Evolutionary conservation across 148 eudicot genomes (phyloP).

Genomic region (Selenicereus undatus): DNA sequence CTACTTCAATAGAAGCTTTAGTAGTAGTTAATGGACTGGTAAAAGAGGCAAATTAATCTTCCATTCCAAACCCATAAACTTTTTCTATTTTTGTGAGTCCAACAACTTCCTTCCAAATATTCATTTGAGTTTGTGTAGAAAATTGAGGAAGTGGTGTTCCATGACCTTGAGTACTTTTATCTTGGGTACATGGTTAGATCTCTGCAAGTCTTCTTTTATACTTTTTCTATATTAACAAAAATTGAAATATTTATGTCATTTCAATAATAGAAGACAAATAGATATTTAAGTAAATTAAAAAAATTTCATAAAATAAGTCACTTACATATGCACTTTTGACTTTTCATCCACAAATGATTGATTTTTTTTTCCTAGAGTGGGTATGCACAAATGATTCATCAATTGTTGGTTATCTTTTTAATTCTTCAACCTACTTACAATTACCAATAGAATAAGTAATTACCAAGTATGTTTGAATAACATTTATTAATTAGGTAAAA

Average conservation of each 20-base stretch:
- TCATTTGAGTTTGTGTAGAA: background rate
- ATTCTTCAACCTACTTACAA: too few species aligned
- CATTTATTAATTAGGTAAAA: too few species aligned
- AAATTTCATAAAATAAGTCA: background rate
- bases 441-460: too few species aligned
- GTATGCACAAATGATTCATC: background rate
- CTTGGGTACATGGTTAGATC: background rate
- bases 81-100: background rate
- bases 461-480: too few species aligned
- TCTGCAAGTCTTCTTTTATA: background rate
- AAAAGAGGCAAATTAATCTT: background rate
- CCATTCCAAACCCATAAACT: background rate
- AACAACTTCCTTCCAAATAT: background rate
- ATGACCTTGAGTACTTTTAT: background rate
- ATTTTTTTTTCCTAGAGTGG: background rate
- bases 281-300: background rate
- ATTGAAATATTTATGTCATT: too few species aligned
- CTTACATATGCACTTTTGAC: background rate
- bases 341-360: background rate
- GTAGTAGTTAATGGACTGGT: background rate
- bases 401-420: too few species aligned
- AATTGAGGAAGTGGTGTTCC: background rate
- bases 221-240: background rate
- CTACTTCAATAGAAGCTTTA: background rate
- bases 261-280: too few species aligned